Percentiles rank a stretch among this genome's conserved stretches.
phyloP scores from a whole-genome alignment of 257 asterid genomes.

The Osmanthus fragrans region DNA sequence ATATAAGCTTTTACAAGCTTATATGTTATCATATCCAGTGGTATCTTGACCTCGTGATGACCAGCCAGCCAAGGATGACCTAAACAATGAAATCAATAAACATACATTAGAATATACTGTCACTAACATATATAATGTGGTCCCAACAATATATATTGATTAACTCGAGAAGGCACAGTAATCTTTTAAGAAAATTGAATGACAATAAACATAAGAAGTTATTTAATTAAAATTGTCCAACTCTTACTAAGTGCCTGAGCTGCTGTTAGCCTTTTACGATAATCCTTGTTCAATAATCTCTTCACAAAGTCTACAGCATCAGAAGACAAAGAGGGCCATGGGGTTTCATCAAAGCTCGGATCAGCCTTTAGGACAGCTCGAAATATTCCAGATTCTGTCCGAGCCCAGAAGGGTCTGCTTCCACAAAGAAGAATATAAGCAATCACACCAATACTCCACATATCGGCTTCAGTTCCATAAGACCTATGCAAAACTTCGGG shows the following conservation, averaged over 20 bases:
- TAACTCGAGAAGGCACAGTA: too few relatives aligned
- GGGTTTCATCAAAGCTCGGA: conserved; percentile 51
- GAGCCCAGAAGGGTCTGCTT: conserved; percentile 80
- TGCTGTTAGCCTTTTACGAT: conserved; percentile 58
- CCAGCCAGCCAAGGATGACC: conserved; percentile 99
- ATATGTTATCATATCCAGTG: conserved; percentile 80
- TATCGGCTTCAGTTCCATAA: conserved; percentile 77
- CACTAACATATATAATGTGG: neutral
- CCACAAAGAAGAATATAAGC: conserved; percentile 84
- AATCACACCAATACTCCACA: conserved; percentile 85
- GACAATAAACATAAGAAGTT: neutral
- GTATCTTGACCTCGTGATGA: conserved; percentile 73
- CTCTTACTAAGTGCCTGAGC: conserved; percentile 58
- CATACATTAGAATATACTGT: neutral
- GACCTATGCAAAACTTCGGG: conserved; percentile 82
- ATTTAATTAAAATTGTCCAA: neutral
- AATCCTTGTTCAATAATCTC: conserved; percentile 51
- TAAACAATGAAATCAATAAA: conserved; percentile 26
- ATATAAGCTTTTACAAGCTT: conserved; percentile 84
- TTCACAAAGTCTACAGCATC: conserved; percentile 58
- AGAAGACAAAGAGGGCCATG: conserved; percentile 52
- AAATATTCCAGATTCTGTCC: conserved; percentile 80
- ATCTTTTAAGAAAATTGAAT: neutral
- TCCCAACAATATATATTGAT: neutral
- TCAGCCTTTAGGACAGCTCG: conserved; percentile 59